A percentile compares a stretch with the other conserved stretches of the same genome.
Conservation (phyloP, 257 asterid genomes). For the Penstemon barbatus region DNA sequence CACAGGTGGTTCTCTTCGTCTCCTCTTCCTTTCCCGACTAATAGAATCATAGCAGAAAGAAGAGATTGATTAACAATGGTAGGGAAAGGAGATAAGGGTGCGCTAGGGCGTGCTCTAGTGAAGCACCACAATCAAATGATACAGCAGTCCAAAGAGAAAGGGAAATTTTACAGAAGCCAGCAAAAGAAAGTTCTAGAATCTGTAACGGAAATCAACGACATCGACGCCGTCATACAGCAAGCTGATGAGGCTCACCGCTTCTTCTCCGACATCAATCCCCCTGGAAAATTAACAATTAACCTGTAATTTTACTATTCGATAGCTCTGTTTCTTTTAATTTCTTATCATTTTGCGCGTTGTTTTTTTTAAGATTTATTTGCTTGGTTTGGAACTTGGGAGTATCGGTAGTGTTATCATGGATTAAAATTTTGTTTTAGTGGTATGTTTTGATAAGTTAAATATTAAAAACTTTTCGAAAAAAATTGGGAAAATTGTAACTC, state of each 20-base stretch:
- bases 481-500: too few species aligned
- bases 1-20: not conserved
- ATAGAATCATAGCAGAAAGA: not conserved
- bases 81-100: conserved; percentile 75
- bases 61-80: conserved; percentile 39
- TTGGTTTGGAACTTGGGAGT: too few species aligned
- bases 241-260: conserved; percentile 82
- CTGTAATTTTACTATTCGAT: conserved; percentile 43
- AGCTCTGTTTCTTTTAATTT: conserved; percentile 1
- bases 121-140: conserved; percentile 92
- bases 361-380: not conserved
- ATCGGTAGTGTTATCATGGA: too few species aligned
- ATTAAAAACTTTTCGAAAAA: too few species aligned
- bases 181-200: conserved; percentile 87
- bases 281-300: conserved; percentile 55
- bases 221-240: conserved; percentile 86
- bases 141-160: conserved; percentile 74
- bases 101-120: conserved; percentile 83
- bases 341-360: not conserved
- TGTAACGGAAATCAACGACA: conserved; percentile 83
- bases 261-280: conserved; percentile 58
- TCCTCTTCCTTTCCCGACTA: not conserved
- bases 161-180: conserved; percentile 58
- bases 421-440: too few species aligned
- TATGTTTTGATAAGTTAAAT: too few species aligned